These are phyloP conservation scores for Oryza officinalis DNA, from an alignment of 176 grass and related monocot genomes.

Conservation along the genomic window DNA sequence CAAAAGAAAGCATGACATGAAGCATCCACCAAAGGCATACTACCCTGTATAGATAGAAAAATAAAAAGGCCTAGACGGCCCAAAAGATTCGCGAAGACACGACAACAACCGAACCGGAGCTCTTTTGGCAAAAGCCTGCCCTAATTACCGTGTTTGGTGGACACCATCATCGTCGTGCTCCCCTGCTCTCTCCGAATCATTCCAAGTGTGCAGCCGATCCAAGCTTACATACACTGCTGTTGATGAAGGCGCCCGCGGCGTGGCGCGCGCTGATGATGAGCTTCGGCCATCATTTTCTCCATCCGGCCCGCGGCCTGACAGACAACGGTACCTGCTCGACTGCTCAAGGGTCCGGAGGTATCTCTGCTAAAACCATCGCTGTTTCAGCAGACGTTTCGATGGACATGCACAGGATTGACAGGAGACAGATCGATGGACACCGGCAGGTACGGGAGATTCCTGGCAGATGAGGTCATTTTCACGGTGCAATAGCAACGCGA, in stretches of 20 bases:
- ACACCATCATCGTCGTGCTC: not conserved
- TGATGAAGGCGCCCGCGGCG: not conserved
- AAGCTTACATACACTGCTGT: not conserved
- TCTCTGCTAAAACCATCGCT: not conserved
- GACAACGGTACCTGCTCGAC: not conserved
- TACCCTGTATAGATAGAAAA: not conserved
- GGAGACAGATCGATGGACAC: not conserved
- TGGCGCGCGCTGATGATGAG: not conserved
- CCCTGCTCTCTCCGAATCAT: not conserved
- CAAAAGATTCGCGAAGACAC: not conserved
- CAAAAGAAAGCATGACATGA: not conserved
- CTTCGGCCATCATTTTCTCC: not conserved
- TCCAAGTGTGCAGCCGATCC: not conserved
- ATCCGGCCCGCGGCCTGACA: not conserved
- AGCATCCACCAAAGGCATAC: not conserved
- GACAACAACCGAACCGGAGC: not conserved
- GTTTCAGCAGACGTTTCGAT: not conserved
- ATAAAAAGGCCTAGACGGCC: not conserved
- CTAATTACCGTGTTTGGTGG: not conserved
- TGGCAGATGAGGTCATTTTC: not conserved
- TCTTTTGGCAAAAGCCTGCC: not conserved
- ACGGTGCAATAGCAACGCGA: not conserved
- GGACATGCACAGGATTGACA: not conserved
- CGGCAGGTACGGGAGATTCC: not conserved
- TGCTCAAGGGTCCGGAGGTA: not conserved